phyloP scores from a whole-genome alignment of 108 stramenopile species.

The Aurantiochytrium sp. region DNA sequence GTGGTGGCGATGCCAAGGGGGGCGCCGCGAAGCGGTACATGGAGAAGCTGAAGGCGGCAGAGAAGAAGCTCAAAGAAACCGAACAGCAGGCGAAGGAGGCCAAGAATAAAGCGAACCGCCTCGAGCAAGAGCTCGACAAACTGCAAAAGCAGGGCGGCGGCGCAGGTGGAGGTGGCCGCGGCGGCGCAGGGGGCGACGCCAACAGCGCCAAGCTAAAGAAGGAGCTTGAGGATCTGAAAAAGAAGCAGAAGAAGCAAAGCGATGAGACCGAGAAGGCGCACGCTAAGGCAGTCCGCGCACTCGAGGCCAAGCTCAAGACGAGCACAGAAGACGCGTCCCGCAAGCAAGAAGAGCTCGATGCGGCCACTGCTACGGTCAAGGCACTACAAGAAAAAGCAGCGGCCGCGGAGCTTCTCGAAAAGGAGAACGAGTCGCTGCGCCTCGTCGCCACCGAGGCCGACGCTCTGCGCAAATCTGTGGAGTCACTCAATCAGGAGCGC shows the following conservation, averaged over 20 bases:
- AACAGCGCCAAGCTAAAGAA: constrained; percentile 31
- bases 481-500: constrained; percentile 28
- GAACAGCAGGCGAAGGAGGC: not conserved
- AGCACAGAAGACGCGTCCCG: not conserved
- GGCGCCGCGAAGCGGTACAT: not conserved
- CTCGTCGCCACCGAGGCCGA: constrained; percentile 27
- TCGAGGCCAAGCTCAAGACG: constrained; percentile 4
- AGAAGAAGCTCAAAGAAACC: constrained; percentile 25
- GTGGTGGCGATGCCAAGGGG: not conserved
- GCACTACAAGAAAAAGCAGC: not conserved
- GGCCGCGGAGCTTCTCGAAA: constrained; percentile 35
- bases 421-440: constrained; percentile 47
- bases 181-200: not conserved
- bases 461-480: constrained; percentile 32
- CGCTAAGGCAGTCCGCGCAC: not conserved
- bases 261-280: constrained; percentile 15
- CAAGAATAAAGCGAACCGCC: not conserved
- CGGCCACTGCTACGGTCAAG: not conserved
- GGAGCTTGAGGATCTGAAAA: constrained; percentile 36
- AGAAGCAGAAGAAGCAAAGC: constrained; percentile 39
- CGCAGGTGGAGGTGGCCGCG: not conserved
- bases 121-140: constrained; percentile 22
- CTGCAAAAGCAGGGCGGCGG: not conserved
- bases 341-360: not conserved
- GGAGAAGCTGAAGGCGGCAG: constrained; percentile 22